Percentiles rank a stretch among this genome's conserved stretches.
Conservation (phyloP, 2,329 filamentous ascomycete genomes). For the Trichophaea hybrida region DNA sequence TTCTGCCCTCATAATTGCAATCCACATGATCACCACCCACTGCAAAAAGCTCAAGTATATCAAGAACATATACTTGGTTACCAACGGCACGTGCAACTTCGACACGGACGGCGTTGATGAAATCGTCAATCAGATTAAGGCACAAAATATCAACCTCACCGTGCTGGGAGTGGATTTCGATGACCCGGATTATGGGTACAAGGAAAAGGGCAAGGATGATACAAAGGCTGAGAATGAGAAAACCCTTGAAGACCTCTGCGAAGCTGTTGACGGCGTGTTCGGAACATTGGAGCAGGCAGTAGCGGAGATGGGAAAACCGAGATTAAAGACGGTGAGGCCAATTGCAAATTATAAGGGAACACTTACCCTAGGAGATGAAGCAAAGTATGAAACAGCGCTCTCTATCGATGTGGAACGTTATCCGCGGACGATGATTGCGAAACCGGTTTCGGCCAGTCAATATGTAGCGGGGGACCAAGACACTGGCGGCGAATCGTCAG, state of each 20-base stretch:
- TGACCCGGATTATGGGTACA: conserved; percentile 73
- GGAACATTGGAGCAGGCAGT: conserved; percentile 82
- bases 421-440: conserved; percentile 67
- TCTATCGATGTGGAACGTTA: conserved; percentile 82
- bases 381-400: conserved; percentile 59
- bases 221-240: conserved; percentile 64
- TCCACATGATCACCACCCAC: conserved; percentile 67
- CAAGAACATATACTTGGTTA: conserved; percentile 69
- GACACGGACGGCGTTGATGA: conserved; percentile 56
- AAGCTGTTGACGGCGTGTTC: conserved; percentile 56
- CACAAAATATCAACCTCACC: conserved; percentile 60
- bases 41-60: conserved; percentile 73
- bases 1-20: conserved; percentile 71
- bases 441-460: conserved; percentile 59
- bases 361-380: conserved; percentile 63
- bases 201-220: conserved; percentile 70
- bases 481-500: conserved; percentile 35
- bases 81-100: conserved; percentile 61
- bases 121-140: conserved; percentile 60
- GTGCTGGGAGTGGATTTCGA: conserved; percentile 83
- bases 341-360: conserved; percentile 66
- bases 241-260: conserved; percentile 48
- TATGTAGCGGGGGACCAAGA: conserved; percentile 37
- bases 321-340: conserved; percentile 60
- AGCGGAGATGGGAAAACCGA: conserved; percentile 60